These are phyloP conservation scores for Epichloe festucae DNA, from an alignment of 2,329 filamentous ascomycete genomes.

Conservation along the genomic window DNA sequence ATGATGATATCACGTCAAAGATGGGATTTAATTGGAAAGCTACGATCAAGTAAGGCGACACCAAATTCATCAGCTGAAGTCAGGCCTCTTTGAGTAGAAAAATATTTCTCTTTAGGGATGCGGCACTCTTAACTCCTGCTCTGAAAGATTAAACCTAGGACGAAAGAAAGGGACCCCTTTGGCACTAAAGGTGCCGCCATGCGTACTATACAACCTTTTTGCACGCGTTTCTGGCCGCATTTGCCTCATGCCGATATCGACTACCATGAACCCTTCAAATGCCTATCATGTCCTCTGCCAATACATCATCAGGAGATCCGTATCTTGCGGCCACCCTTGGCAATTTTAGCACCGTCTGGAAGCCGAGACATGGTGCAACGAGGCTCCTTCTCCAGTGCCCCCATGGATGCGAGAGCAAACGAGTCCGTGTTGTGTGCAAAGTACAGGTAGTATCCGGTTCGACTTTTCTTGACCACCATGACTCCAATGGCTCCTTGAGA, in stretches of 20 bases:
- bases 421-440: constrained; percentile 95
- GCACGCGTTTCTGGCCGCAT: background rate
- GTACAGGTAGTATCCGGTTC: constrained; percentile 66
- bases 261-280: background rate
- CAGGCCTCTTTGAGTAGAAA: background rate
- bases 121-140: background rate
- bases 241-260: background rate
- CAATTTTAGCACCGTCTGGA: constrained; percentile 36
- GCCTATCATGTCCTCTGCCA: background rate
- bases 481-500: constrained; percentile 84
- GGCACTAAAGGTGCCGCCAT: background rate
- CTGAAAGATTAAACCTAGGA: background rate
- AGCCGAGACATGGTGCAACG: constrained; percentile 81
- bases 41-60: background rate
- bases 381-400: constrained; percentile 60
- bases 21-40: background rate
- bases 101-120: background rate
- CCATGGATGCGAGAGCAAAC: constrained; percentile 80
- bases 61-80: background rate
- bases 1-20: constrained; percentile 5
- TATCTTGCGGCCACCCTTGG: constrained; percentile 40
- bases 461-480: constrained; percentile 76
- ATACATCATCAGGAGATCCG: constrained; percentile 15
- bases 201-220: background rate
- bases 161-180: background rate